Evolutionary conservation across 2,329 filamentous ascomycete species (phyloP).

Genomic region (Salinomyces thailandicus): DNA sequence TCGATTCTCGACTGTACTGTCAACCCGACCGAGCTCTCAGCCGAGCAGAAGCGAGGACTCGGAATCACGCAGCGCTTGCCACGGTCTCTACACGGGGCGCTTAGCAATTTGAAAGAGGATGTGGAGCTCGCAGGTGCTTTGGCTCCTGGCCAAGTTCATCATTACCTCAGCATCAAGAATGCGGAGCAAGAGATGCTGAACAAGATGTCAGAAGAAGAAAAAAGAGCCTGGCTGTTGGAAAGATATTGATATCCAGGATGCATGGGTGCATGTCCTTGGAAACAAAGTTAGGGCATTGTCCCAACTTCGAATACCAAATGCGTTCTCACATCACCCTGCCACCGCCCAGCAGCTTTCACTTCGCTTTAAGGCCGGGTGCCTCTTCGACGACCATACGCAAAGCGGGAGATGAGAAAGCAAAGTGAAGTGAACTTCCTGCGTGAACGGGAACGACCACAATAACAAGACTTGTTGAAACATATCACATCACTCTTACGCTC

Average conservation of each 20-base stretch:
- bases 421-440: too few species aligned
- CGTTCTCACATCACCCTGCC: too few species aligned
- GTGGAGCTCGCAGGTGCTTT: conserved; percentile 37
- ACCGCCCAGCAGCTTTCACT: too few species aligned
- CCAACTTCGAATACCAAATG: too few species aligned
- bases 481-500: too few species aligned
- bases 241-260: conserved; percentile 55
- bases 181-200: conserved; percentile 45
- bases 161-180: conserved; percentile 50
- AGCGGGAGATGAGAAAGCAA: too few species aligned
- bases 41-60: conserved; percentile 39
- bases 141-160: conserved; percentile 41
- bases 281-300: too few species aligned
- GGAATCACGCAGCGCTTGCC: conserved; percentile 49
- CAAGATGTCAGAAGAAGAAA: conserved; percentile 39
- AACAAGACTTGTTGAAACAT: too few species aligned
- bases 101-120: conserved; percentile 43
- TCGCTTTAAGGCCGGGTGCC: too few species aligned
- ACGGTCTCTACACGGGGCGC: conserved; percentile 42
- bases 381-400: too few species aligned
- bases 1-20: conserved; percentile 43
- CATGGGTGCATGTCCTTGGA: too few species aligned
- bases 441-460: too few species aligned
- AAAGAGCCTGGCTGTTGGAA: conserved; percentile 53
- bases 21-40: conserved; percentile 44